phyloP scores from a whole-genome alignment of 1,139 yeast genomes.

The Yamadazyma oceani region DNA sequence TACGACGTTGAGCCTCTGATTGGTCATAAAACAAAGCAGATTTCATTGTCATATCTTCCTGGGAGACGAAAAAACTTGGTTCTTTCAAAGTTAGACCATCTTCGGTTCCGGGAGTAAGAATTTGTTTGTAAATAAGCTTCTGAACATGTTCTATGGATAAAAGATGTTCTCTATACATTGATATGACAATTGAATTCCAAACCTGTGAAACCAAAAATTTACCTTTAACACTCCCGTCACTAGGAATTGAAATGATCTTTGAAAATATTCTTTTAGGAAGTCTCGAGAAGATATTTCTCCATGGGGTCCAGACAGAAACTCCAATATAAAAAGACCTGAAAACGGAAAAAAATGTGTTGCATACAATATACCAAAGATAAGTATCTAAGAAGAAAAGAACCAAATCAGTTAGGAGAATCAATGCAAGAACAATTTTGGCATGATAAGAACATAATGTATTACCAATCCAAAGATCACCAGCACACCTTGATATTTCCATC shows the following conservation, averaged over 20 bases:
- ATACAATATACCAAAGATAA: conserved; percentile 55
- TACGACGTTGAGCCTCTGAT: conserved; percentile 51
- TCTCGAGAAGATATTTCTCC: conserved; percentile 54
- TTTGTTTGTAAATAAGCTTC: conserved; percentile 43
- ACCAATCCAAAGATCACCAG: conserved; percentile 47
- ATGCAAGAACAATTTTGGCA: conserved; percentile 35
- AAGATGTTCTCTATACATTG: conserved; percentile 59
- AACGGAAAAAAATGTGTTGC: conserved; percentile 53
- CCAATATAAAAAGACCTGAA: conserved; percentile 51
- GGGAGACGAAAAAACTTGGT: conserved; percentile 51
- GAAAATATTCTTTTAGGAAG: conserved; percentile 52
- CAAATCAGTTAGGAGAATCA: conserved; percentile 43
- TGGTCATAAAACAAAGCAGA: conserved; percentile 34
- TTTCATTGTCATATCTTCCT: conserved; percentile 46
- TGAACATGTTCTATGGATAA: conserved; percentile 51
- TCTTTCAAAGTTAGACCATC: conserved; percentile 34
- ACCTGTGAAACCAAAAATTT: conserved; percentile 45
- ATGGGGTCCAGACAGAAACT: conserved; percentile 57
- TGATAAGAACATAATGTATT: conserved; percentile 39
- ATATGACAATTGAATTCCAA: conserved; percentile 55
- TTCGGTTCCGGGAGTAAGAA: conserved; percentile 23
- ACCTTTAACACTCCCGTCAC: conserved; percentile 29
- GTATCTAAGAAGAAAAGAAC: conserved; percentile 54
- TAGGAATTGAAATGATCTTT: conserved; percentile 38
- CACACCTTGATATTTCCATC: conserved; percentile 41